Evolutionary conservation across 768 basidiomycete species (phyloP).

Genomic region (Auricularia cornea): DNA sequence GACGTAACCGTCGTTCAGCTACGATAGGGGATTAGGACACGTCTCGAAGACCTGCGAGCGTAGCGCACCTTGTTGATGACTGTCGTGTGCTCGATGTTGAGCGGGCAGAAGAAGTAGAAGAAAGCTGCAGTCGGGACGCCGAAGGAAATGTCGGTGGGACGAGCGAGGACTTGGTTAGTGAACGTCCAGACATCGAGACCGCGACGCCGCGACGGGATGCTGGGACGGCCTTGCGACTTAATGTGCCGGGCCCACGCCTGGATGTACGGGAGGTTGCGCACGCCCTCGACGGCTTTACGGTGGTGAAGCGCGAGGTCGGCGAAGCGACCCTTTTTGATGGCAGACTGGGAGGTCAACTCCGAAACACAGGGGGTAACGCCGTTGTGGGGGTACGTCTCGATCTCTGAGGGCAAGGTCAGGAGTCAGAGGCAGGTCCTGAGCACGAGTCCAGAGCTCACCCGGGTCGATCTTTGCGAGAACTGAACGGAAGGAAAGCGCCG

Average conservation of each 20-base stretch:
- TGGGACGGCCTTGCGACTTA: neutral
- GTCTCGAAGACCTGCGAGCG: too few relatives aligned
- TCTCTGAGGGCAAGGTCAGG: neutral
- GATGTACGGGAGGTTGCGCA: neutral
- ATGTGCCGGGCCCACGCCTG: neutral
- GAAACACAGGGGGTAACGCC: neutral
- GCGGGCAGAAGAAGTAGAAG: neutral
- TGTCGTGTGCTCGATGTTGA: neutral
- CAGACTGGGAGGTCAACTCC: neutral
- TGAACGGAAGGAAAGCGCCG: neutral
- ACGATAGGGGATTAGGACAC: too few relatives aligned
- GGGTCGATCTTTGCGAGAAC: neutral
- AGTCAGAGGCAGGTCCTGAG: neutral
- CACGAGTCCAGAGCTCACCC: neutral
- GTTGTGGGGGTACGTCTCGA: neutral
- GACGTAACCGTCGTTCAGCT: neutral
- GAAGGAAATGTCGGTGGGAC: neutral
- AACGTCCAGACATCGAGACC: neutral
- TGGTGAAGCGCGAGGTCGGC: neutral
- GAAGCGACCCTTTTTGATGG: neutral
- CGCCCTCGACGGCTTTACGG: neutral
- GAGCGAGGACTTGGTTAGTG: neutral
- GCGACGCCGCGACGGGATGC: neutral
- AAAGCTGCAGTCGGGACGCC: neutral
- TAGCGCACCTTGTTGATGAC: neutral